Base-by-base conservation (phyloP, 2,329 filamentous ascomycete genomes). In the Xylariaceae sp. region DNA sequence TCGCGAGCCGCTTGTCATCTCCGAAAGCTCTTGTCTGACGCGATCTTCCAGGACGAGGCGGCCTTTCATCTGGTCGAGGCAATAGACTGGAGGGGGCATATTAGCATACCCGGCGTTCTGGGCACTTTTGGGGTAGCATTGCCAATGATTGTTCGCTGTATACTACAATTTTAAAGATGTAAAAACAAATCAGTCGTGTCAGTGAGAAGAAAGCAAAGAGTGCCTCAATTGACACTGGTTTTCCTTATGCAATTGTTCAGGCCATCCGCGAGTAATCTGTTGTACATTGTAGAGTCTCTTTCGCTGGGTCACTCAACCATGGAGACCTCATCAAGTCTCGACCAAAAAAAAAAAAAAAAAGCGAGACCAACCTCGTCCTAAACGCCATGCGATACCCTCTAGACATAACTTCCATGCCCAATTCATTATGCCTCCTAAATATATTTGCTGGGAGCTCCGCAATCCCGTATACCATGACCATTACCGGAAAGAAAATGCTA, bases 61-160 rank as follows among this genome's bases (percentile, higher is more conserved):
- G 68, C 79, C 81, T 2, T 84, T 84, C 59, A 77, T 85, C 57
- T 85, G 80, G 77, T 75, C 43, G 75, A 60, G n/a, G 26, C 7
- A 18, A 44, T 48, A 47, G 12, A 14, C 23, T 40, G 42, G 48
- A n/a, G 20, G 59, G n/a, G n/a, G n/a, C 43, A n/a, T 26, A 40
- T 54, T 20, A 23, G 48, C 52, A 65, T 67, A 64, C 52, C 50
- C 54, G 58, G 65, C 58, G 56, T 60, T 65, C 23, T 47, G 47
- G 46, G 58, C 46, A 42, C 44, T 50, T 19, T n/a, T n/a, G 32
- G 48, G 54, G 51, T 23, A 43, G 20, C 10, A 49, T 50, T 26
- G 37, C 45, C 42, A 9, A 44, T 23, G 12, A 16, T 21, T 42
- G 40, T 48, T 44, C 21, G 48, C 18, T 20, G 40, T 41, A 50